phyloP scores from a whole-genome alignment of 805 yeast genomes.

The Barnettozyma pratensis region DNA sequence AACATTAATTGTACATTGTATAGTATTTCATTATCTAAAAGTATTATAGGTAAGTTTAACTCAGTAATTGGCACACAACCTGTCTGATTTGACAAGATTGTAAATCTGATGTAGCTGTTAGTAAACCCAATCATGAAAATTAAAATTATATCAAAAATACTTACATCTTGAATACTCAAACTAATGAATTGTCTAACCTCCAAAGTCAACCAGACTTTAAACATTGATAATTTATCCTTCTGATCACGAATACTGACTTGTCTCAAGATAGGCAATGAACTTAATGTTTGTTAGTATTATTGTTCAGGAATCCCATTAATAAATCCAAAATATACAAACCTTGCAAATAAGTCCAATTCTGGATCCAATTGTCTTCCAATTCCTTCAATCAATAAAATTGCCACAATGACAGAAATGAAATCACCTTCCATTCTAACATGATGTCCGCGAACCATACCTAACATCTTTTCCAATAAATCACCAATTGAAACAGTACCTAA shows the following conservation, averaged over 20 bases:
- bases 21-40: no score
- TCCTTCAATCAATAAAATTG: conserved; percentile 87
- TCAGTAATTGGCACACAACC: conserved; percentile 58
- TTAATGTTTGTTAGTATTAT: conserved; percentile 13
- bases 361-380: conserved; percentile 94
- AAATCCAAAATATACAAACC: conserved; percentile 62
- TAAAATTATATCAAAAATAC: conserved; percentile 24
- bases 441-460: conserved; percentile 86
- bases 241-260: conserved; percentile 68
- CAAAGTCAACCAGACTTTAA: conserved; percentile 85
- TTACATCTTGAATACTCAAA: conserved; percentile 75
- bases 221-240: conserved; percentile 70
- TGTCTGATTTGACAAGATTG: conserved; percentile 56
- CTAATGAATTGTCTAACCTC: conserved; percentile 84
- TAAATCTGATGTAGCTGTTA: conserved; percentile 31
- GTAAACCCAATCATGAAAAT: background rate
- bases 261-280: conserved; percentile 41
- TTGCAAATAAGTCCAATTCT: conserved; percentile 87
- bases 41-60: background rate
- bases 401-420: conserved; percentile 91
- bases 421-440: conserved; percentile 98
- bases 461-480: conserved; percentile 79
- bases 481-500: conserved; percentile 90
- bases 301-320: conserved; percentile 30
- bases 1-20: no score